Evolutionary conservation across 768 basidiomycete genomes (phyloP).

Genomic region (Panus rudis): DNA sequence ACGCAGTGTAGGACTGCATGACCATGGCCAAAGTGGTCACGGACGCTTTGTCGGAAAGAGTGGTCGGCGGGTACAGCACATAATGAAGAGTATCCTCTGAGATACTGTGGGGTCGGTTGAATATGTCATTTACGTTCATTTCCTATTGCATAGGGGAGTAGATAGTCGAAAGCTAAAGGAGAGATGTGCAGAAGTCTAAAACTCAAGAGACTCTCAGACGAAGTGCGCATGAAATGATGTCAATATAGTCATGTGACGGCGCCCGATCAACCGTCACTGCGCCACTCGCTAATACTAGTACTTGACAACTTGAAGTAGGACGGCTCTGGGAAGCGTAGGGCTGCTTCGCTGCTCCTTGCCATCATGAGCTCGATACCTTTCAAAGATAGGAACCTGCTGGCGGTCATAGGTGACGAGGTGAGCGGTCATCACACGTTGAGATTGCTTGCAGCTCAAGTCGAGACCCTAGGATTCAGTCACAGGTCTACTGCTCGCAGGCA

Average conservation of each 20-base stretch:
- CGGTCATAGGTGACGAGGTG: conserved; percentile 98
- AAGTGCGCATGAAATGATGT: no score
- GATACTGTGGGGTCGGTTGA: conserved; percentile 70
- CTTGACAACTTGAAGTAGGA: no score
- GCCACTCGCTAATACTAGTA: no score
- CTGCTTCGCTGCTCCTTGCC: no score
- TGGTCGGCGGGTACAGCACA: conserved; percentile 53
- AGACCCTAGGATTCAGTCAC: conserved; percentile 85
- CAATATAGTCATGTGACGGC: no score
- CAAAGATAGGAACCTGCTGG: conserved; percentile 83
- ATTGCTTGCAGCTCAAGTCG: conserved; percentile 11
- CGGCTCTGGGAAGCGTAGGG: no score
- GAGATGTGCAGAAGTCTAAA: no score
- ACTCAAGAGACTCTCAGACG: no score
- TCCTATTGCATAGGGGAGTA: no score
- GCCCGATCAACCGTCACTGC: no score
- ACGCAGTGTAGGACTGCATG: conserved; percentile 50
- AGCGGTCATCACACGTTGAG: background rate
- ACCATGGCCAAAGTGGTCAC: conserved; percentile 62
- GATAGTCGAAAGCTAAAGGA: no score
- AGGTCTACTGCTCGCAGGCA: conserved; percentile 88
- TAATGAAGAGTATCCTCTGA: conserved; percentile 85
- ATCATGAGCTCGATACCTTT: no score
- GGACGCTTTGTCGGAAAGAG: conserved; percentile 50
- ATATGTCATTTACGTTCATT: conserved; percentile 38